These are phyloP conservation scores for Cyclotella choctawhatcheeana DNA, from an alignment of 108 stramenopile genomes.

Conservation along the genomic window DNA sequence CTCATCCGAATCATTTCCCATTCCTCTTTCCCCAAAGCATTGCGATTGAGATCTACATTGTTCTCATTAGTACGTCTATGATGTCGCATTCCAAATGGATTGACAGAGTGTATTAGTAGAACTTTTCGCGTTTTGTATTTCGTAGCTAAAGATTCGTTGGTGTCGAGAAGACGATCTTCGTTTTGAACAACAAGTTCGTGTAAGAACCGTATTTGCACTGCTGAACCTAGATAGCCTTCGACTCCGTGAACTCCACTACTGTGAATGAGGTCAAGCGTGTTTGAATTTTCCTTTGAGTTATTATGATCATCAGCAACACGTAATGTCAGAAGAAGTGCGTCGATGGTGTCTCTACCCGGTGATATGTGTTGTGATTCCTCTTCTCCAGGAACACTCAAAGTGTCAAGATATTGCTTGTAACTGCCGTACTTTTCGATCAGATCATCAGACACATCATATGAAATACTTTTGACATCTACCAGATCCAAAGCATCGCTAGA, in stretches of 20 bases:
- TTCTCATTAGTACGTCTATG: conserved; percentile 80
- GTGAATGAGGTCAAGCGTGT: conserved; percentile 57
- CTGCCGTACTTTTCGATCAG: not conserved
- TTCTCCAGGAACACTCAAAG: conserved; percentile 1
- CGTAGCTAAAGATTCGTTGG: conserved; percentile 7
- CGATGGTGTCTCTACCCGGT: conserved; percentile 46
- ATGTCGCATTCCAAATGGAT: conserved; percentile 82
- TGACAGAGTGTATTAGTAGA: conserved; percentile 83
- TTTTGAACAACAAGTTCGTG: conserved; percentile 37
- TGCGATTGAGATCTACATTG: conserved; percentile 89
- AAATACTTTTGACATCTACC: conserved; percentile 37
- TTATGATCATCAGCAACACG: conserved; percentile 4
- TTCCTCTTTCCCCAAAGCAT: conserved; percentile 50
- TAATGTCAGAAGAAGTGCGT: conserved; percentile 36
- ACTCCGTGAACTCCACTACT: conserved; percentile 79
- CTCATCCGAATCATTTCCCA: conserved; percentile 50
- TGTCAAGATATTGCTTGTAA: conserved; percentile 12
- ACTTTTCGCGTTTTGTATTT: conserved; percentile 50
- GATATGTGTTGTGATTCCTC: conserved; percentile 4
- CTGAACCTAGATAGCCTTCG: conserved; percentile 85
- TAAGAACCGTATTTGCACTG: conserved; percentile 74
- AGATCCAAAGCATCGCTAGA: conserved; percentile 16
- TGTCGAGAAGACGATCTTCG: conserved; percentile 11
- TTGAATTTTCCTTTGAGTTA: not conserved
- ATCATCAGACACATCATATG: conserved; percentile 32